Conservation (phyloP, 768 basidiomycete species). For the Hygrophoropsis aurantiaca region DNA sequence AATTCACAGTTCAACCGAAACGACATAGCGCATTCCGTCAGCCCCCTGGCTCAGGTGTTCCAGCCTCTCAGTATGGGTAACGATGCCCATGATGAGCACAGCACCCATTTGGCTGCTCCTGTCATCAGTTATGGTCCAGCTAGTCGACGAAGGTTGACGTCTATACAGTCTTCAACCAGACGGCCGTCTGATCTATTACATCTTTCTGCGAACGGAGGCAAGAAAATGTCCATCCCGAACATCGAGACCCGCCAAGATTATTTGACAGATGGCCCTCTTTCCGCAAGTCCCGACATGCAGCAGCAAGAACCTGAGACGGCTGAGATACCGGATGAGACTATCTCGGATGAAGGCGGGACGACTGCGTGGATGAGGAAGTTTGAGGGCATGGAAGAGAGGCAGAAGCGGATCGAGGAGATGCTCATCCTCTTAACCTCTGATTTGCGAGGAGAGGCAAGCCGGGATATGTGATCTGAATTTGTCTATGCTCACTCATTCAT, state of each 20-base stretch:
- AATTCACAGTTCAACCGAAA: constrained; percentile 16
- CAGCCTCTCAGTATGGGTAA: constrained; percentile 64
- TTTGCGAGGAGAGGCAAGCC: too few relatives aligned
- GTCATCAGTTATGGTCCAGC: constrained; percentile 39
- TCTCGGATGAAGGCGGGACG: constrained; percentile 25
- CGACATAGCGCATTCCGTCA: constrained; percentile 40
- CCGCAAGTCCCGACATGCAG: constrained; percentile 28
- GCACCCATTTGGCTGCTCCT: constrained; percentile 13
- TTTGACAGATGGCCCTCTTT: constrained; percentile 14
- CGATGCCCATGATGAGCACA: constrained; percentile 35
- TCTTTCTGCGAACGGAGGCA: constrained; percentile 1
- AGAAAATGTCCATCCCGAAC: constrained; percentile 12
- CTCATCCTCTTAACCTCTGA: constrained; percentile 30
- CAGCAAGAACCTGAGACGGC: constrained; percentile 17
- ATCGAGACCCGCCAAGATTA: constrained; percentile 25
- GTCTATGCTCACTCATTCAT: too few relatives aligned
- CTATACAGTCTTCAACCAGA: constrained; percentile 24
- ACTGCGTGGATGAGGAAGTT: constrained; percentile 33
- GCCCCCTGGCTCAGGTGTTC: constrained; percentile 75
- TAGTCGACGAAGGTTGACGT: constrained; percentile 38
- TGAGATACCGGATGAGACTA: constrained; percentile 25
- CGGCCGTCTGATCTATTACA: constrained; percentile 13
- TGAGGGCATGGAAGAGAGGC: constrained; percentile 41
- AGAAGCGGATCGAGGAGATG: constrained; percentile 49
- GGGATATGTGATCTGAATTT: too few relatives aligned